phyloP scores from a whole-genome alignment of 1,139 yeast genomes.

The Geotrichum cucujoidarum region DNA sequence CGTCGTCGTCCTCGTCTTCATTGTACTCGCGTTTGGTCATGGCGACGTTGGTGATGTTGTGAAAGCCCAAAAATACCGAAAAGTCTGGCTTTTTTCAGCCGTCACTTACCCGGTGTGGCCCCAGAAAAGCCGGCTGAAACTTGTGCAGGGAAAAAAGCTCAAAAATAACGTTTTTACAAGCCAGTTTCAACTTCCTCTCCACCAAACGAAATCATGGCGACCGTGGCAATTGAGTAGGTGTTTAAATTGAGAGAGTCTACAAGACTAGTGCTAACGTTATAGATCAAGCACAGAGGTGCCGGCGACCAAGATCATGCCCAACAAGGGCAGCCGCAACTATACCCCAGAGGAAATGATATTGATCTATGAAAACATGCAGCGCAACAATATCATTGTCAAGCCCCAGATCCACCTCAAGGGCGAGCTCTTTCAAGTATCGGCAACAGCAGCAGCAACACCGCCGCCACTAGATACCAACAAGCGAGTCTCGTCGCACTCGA shows the following conservation, averaged over 20 bases:
- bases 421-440: constrained; percentile 20
- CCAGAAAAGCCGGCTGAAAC: too few relatives aligned
- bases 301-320: too few relatives aligned
- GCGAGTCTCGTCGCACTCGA: background rate
- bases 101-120: background rate
- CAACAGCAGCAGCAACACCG: constrained; percentile 7
- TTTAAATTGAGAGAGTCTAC: too few relatives aligned
- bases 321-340: constrained; percentile 35
- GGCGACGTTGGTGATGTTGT: background rate
- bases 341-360: constrained; percentile 50
- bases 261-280: too few relatives aligned
- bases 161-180: background rate
- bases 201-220: too few relatives aligned
- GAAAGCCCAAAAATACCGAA: too few relatives aligned
- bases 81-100: too few relatives aligned
- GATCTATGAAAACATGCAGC: constrained; percentile 48
- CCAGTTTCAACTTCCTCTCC: too few relatives aligned
- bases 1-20: constrained; percentile 11
- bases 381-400: constrained; percentile 25
- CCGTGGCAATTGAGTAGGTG: too few relatives aligned
- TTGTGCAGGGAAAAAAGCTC: background rate
- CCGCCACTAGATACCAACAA: background rate
- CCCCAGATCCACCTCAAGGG: constrained; percentile 32
- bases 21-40: constrained; percentile 16
- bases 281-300: too few relatives aligned